phyloP scores from a whole-genome alignment of 805 yeast genomes.

The Zygoascus ofunaensis region DNA sequence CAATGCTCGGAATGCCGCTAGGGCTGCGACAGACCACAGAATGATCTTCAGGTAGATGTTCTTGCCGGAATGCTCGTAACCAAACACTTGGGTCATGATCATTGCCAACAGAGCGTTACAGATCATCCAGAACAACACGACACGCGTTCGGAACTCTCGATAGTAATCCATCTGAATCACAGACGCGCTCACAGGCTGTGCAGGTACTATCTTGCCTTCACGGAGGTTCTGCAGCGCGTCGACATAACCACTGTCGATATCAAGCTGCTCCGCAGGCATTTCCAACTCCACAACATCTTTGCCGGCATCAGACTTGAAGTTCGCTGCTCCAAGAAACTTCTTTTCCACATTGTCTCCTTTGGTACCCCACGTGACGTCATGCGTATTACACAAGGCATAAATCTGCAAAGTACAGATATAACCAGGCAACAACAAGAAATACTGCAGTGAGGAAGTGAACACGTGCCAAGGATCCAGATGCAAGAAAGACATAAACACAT shows the following conservation, averaged over 20 bases:
- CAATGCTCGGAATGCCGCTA: constrained; percentile 70
- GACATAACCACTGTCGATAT: constrained; percentile 74
- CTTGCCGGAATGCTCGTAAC: constrained; percentile 51
- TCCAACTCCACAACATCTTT: constrained; percentile 77
- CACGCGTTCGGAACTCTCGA: constrained; percentile 88
- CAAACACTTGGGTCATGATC: constrained; percentile 79
- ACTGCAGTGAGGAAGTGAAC: constrained; percentile 76
- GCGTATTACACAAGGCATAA: constrained; percentile 95
- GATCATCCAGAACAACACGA: constrained; percentile 91
- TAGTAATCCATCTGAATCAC: constrained; percentile 66
- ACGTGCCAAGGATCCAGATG: constrained; percentile 97
- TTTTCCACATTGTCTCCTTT: constrained; percentile 80
- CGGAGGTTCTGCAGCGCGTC: constrained; percentile 65
- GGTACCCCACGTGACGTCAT: constrained; percentile 98
- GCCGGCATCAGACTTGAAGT: constrained; percentile 73
- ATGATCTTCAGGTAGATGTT: constrained; percentile 77
- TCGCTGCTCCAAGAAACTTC: constrained; percentile 68
- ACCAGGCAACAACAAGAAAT: constrained; percentile 81
- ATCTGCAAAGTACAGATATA: constrained; percentile 89
- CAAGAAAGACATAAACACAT: constrained; percentile 68
- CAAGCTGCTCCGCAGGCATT: constrained; percentile 57
- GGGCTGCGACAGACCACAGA: constrained; percentile 83
- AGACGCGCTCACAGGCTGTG: constrained; percentile 32
- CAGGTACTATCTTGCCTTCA: constrained; percentile 55
- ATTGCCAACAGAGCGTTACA: constrained; percentile 71